Evolutionary conservation across 441 rosid genomes (phyloP), one percentile per base, ranked within the genome.

Genomic region (Pelargonium cotyledonis): DNA sequence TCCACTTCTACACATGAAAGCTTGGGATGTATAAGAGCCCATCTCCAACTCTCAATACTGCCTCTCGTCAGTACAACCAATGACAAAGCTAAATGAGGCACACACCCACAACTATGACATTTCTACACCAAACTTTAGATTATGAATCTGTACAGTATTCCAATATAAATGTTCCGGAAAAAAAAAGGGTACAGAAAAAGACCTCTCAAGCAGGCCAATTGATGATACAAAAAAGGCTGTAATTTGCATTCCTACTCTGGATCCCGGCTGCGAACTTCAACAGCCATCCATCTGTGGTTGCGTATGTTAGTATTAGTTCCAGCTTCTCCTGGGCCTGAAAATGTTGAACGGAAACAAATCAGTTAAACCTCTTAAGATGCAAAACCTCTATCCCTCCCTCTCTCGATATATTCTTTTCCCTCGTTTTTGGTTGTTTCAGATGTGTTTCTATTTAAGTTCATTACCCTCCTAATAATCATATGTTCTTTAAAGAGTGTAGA

Each of bases 241-340:
- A 69, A 76, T 71, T 80, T 70, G 46, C 70, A 81, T 77, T 75
- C 80, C 82, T 72, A 74, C 68, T 43, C 68, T 31, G 38, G 38
- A 31, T 31, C 38, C 84, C 29, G 8, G 70, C 68, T 40, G 71
- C 70, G 75, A 0, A 4, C 16, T n/a, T 16, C 61, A 55, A 7
- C 61, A 55, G 61, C 61, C 18, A 6, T 7, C 19, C 78, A 67
- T 76, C 67, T 67, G 70, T 31, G 77, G 63, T 63, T 55, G 75
- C 78, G 78, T 79, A 67, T 65, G 66, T 71, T 73, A 73, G 73
- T 71, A 76, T 76, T 83, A 88, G 79, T 78, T 91, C 88, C 89
- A 85, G 83, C 90, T 89, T 84, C 97, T 86, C 85, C 94, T 86
- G 21, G 90, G 95, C 95, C 99, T 91, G 95, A n/a, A 87, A 87